Evolutionary conservation across 257 asterid species (phyloP).

Genomic region (Petunia axillaris): DNA sequence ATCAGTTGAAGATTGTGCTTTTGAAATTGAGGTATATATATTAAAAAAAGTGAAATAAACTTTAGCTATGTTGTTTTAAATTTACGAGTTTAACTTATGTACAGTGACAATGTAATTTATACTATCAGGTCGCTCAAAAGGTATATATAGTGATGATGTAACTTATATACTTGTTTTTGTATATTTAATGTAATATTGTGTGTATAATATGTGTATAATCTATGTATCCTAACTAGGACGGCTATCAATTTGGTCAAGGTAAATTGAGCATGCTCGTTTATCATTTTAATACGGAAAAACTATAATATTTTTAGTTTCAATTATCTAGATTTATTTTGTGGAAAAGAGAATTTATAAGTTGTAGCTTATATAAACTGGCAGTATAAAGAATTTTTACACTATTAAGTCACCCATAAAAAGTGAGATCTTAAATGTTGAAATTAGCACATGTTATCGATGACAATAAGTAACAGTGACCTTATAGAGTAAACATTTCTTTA

Average conservation of each 20-base stretch:
- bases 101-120: not conserved
- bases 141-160: not conserved
- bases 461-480: too few relatives aligned
- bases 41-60: not conserved
- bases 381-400: too few relatives aligned
- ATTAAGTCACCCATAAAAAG: too few relatives aligned
- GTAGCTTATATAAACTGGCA: too few relatives aligned
- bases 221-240: not conserved
- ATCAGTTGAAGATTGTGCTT: slow-evolving; percentile 39
- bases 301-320: not conserved
- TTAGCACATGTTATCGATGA: too few relatives aligned
- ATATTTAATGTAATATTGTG: not conserved
- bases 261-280: not conserved
- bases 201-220: not conserved
- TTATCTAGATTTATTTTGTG: not conserved
- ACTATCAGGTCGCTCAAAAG: not conserved
- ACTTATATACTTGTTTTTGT: not conserved
- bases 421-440: too few relatives aligned
- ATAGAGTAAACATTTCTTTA: too few relatives aligned
- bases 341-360: too few relatives aligned
- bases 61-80: not conserved
- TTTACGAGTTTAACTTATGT: not conserved
- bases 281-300: not conserved
- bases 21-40: slow-evolving; percentile 56
- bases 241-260: not conserved